Evolutionary conservation across 129 eudicot genomes (phyloP).

Genomic region (Silybum marianum): DNA sequence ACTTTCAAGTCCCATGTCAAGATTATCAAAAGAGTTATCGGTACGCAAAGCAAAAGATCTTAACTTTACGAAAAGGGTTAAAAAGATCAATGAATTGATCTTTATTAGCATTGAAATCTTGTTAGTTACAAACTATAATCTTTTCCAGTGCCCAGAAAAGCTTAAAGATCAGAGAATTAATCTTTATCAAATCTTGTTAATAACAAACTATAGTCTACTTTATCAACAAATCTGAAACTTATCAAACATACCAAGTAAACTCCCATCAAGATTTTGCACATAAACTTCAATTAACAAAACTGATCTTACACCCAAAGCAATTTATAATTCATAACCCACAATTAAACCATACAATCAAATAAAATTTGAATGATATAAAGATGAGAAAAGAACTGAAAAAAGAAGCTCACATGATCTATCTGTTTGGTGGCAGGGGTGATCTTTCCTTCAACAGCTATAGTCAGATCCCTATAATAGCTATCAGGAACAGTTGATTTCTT

Average conservation of each 20-base stretch:
- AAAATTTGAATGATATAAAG: background rate
- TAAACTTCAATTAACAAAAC: background rate
- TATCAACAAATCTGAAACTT: background rate
- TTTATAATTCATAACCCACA: background rate
- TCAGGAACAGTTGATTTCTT: conserved; percentile 94
- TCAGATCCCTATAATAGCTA: conserved; percentile 82
- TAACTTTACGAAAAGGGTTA: background rate
- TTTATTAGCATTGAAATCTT: background rate
- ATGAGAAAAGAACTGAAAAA: background rate
- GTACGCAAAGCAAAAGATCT: background rate
- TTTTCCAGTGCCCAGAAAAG: background rate
- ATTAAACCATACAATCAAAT: background rate
- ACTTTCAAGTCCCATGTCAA: background rate
- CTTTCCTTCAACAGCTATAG: conserved; percentile 65
- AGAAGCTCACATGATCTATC: conserved; percentile 82
- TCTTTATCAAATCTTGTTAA: background rate
- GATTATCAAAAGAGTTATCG: background rate
- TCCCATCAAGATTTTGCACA: background rate
- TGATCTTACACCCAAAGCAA: background rate
- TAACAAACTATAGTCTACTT: background rate
- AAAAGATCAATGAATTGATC: background rate
- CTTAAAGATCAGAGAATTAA: background rate
- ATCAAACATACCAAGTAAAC: background rate
- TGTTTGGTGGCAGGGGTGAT: conserved; percentile 88
- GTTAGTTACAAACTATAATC: background rate